Conservation (phyloP, 2,329 filamentous ascomycete genomes). For the Botrytis medusae region DNA sequence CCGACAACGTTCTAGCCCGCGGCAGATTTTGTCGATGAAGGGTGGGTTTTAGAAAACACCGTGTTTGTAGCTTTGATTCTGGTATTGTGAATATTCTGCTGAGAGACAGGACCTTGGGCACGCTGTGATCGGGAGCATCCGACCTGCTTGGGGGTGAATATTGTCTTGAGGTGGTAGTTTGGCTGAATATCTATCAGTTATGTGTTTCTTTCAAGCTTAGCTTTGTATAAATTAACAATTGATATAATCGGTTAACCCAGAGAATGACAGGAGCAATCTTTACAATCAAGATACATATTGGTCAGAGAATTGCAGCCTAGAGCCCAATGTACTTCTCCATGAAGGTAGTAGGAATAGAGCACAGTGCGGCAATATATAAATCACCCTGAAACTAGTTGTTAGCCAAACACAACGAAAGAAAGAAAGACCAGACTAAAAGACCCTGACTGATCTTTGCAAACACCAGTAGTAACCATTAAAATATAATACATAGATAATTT, state of each 20-base stretch:
- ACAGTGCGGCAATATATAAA: not conserved
- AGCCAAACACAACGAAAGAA: not conserved
- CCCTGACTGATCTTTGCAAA: too few relatives aligned
- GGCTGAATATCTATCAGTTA: not conserved
- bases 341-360: not conserved
- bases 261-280: not conserved
- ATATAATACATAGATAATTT: not conserved
- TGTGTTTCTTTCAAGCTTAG: not conserved
- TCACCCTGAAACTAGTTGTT: not conserved
- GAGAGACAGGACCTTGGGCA: not conserved
- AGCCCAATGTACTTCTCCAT: not conserved
- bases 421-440: too few relatives aligned
- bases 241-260: not conserved
- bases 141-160: not conserved
- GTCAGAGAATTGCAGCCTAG: not conserved
- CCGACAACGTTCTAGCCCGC: not conserved
- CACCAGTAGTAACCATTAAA: not conserved
- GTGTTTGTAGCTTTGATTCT: not conserved
- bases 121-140: not conserved
- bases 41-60: not conserved
- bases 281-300: not conserved
- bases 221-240: fast-evolving
- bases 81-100: not conserved
- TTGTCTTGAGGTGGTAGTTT: not conserved
- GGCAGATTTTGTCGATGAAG: not conserved